Evolutionary conservation across 768 basidiomycete species (phyloP).

Genomic region (Boletus pseudo-olivaceus): DNA sequence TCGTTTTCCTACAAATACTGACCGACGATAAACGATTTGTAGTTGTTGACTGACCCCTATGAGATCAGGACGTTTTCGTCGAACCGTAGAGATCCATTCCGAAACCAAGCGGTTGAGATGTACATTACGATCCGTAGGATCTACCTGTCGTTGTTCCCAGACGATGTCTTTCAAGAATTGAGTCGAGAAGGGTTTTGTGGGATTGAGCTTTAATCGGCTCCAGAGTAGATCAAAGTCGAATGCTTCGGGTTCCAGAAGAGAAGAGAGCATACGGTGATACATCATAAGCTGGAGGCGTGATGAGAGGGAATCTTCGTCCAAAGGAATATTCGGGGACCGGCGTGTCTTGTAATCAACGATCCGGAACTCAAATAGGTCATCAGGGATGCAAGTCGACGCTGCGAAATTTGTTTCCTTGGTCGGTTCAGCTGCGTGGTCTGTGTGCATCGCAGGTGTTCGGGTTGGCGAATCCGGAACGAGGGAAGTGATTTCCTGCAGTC

Average conservation of each 20-base stretch:
- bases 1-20: conserved; percentile 2
- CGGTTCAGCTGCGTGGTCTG: neutral
- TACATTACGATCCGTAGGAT: conserved; percentile 19
- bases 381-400: neutral
- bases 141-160: conserved; percentile 17
- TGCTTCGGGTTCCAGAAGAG: conserved; percentile 40
- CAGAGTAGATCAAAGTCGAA: conserved; percentile 58
- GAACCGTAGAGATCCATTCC: conserved; percentile 31
- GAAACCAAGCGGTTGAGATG: conserved; percentile 32
- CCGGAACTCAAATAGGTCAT: conserved; percentile 33
- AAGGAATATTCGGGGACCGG: conserved; percentile 44
- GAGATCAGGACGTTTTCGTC: conserved; percentile 21
- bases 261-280: conserved; percentile 63
- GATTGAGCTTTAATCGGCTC: conserved; percentile 42
- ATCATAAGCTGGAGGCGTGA: conserved; percentile 75
- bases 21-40: conserved; percentile 40
- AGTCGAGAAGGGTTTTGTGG: conserved; percentile 44
- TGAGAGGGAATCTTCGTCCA: conserved; percentile 52
- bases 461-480: neutral
- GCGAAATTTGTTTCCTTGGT: neutral
- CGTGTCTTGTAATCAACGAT: conserved; percentile 75
- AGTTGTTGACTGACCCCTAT: conserved; percentile 34
- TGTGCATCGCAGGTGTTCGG: neutral
- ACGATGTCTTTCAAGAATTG: conserved; percentile 39
- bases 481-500: conserved; percentile 9